These are phyloP conservation scores for Echinochloa phyllopogon DNA, from an alignment of 176 grass and related monocot species.

Conservation along the genomic window DNA sequence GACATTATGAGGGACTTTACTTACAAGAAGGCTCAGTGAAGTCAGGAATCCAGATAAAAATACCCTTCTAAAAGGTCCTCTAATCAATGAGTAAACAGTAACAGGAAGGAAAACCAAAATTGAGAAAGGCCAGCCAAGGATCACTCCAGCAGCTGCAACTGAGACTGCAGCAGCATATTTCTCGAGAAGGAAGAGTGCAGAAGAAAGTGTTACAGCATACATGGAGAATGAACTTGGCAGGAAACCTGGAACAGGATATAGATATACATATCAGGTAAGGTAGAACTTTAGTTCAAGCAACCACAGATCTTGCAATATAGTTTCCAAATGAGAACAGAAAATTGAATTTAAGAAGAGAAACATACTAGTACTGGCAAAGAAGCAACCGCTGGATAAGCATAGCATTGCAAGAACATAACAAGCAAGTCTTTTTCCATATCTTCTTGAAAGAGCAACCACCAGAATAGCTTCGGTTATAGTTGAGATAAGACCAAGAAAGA, in stretches of 20 bases:
- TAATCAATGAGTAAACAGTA: constrained; percentile 75
- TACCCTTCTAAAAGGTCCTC: constrained; percentile 77
- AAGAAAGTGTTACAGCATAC: constrained; percentile 94
- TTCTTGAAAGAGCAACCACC: constrained; percentile 91
- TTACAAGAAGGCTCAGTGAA: constrained; percentile 82
- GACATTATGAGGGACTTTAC: constrained; percentile 33
- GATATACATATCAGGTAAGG: constrained; percentile 19
- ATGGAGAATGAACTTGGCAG: constrained; percentile 98
- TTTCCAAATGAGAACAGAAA: constrained; percentile 30
- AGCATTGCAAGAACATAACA: constrained; percentile 95
- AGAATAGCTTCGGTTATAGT: constrained; percentile 85
- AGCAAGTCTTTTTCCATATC: constrained; percentile 90
- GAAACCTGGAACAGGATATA: constrained; percentile 69
- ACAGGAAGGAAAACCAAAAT: constrained; percentile 89
- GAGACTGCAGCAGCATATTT: constrained; percentile 77
- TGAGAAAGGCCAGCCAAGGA: constrained; percentile 98
- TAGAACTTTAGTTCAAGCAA: not conserved
- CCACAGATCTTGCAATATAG: constrained; percentile 28
- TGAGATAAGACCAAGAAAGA: constrained; percentile 97
- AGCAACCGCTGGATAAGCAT: constrained; percentile 95
- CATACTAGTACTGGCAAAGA: constrained; percentile 99
- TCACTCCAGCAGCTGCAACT: constrained; percentile 85
- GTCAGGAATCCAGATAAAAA: constrained; percentile 83
- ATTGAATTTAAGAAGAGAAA: constrained; percentile 36
- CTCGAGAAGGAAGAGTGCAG: constrained; percentile 90